Evolutionary conservation across 371 early-diverging fungal species (phyloP).

Genomic region (Lichtheimia hyalospora): DNA sequence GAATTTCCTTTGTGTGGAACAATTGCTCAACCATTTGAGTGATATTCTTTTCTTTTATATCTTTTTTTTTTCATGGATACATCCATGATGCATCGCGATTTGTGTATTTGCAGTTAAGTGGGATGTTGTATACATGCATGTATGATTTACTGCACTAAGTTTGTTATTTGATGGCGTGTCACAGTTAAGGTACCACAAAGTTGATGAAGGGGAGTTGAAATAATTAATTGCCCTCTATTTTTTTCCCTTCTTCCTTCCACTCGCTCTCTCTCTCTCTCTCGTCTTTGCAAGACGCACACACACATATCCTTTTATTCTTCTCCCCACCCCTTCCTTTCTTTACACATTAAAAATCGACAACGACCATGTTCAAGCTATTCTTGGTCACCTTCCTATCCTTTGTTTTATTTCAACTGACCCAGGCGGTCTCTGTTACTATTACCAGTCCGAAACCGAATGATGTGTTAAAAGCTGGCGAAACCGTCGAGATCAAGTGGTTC

Average conservation of each 20-base stretch:
- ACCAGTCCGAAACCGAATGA: constrained; percentile 27
- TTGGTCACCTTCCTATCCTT: constrained; percentile 15
- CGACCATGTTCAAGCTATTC: constrained; percentile 11
- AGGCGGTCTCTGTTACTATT: constrained; percentile 21
- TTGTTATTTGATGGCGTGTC: constrained; percentile 9
- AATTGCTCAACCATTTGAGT: too few species aligned
- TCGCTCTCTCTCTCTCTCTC: neutral
- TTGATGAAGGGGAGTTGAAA: constrained; percentile 8
- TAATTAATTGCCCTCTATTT: constrained; percentile 1
- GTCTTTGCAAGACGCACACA: neutral
- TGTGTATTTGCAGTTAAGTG: too few species aligned
- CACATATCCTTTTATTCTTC: neutral
- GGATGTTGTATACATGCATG: too few species aligned
- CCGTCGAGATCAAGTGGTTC: constrained; percentile 43
- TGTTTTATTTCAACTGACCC: constrained; percentile 16
- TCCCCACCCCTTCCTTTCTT: constrained; percentile 20
- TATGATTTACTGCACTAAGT: too few species aligned
- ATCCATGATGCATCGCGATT: too few species aligned
- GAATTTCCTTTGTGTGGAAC: too few species aligned
- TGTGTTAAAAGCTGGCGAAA: constrained; percentile 31
- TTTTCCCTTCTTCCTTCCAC: constrained; percentile 8
- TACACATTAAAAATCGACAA: neutral
- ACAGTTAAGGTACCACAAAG: constrained; percentile 8
- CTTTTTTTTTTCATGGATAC: too few species aligned
- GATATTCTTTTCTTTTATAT: too few species aligned